Base-by-base conservation (phyloP, 352 stramenopile species). In the Phytophthora agathidicida region DNA sequence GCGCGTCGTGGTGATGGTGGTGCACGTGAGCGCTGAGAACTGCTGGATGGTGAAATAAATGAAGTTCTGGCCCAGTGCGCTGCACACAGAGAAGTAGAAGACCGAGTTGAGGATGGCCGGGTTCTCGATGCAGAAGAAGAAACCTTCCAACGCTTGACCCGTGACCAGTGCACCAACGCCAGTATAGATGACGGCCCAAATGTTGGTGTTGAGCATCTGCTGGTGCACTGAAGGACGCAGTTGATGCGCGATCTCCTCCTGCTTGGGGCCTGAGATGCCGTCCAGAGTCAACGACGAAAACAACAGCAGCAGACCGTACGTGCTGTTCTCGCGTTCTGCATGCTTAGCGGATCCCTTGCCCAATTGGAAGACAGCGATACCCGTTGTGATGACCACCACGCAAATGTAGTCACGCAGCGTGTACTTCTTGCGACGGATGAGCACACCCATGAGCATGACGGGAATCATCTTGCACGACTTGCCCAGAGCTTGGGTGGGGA, bases 381-480 rank as follows among this genome's bases (percentile, higher is more conserved):
- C 91, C 23, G 77, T 48, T 1, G 91, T 97, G 69, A 97, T 97
- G 55, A 97, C 84, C 44, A 94, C 16, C 37, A 97, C 89, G 38
- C 89, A 97, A 27, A 97, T 65, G 71, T 97, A 97, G 62, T 97
- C 89, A 23, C 80, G 75, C 39, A 94, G 27, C 30, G 80, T 88
- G 71, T 97, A 97, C 42, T 93, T 90, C 59, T 97, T 97, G 53
- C 89, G 80, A n/a, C 89, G 85, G 53, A 97, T 93, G 63, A 97
- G 68, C 42, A 97, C 90, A 44, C 90, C 90, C 83, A 97, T 96
- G 65, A 97, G 63, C 91, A 97, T 97, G 41, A 99, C 97, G 5
- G 97, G 97, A 49, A 98, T 98, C 97, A 99, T 99, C 73, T 99
- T 99, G 70, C 96, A 98, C 67, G 85, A 98, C 75, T 99, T 99